Evolutionary conservation across 2,329 filamentous ascomycete species (phyloP), one percentile per base, ranked within the genome.

Genomic region (Nothopassalora personata): DNA sequence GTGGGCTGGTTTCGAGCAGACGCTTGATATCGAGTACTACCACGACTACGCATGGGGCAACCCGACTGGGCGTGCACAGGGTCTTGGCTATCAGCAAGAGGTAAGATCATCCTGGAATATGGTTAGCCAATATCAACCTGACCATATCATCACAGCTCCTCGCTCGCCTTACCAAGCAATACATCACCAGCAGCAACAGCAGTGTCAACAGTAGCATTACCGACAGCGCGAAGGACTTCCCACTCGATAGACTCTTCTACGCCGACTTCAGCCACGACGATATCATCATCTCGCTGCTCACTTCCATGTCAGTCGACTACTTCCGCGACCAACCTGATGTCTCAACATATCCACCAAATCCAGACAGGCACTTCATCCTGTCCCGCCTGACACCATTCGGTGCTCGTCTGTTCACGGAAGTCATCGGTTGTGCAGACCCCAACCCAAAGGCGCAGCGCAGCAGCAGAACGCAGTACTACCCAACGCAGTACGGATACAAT

Each of bases 191-290:
- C 52, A 79, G 76, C 64, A 77, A 82, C 67, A 79, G 77, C 31
- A 80, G 77, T 63, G 79, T 84, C 60, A 82, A 83, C 73, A 74
- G 74, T 58, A 78, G 76, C 5, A 67, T 80, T 54, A 78, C 78
- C 64, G 68, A 78, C 66, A 81, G 81, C 66, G 61, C 70, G 0
- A 61, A 62, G 0, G 70, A 75, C 30, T 82, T 83, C 66, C 80
- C 80, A 0, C 74, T 82, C 1, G 71, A 72, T 48, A 75, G 77
- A 57, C 75, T 75, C 1, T 77, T 83, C 65, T 83, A 81, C 65
- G 74, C 80, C 59, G 80, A 83, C 65, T 81, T 82, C 71, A 76
- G 74, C 10, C 80, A 82, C 67, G 80, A 83, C 67, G 77, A 81
- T 61, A 79, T 81, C 61, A 78, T 83, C 62, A 67, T 81, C 57